These are phyloP conservation scores for Apophysomyces variabilis DNA, from an alignment of 371 early-diverging fungal species.

Conservation along the genomic window DNA sequence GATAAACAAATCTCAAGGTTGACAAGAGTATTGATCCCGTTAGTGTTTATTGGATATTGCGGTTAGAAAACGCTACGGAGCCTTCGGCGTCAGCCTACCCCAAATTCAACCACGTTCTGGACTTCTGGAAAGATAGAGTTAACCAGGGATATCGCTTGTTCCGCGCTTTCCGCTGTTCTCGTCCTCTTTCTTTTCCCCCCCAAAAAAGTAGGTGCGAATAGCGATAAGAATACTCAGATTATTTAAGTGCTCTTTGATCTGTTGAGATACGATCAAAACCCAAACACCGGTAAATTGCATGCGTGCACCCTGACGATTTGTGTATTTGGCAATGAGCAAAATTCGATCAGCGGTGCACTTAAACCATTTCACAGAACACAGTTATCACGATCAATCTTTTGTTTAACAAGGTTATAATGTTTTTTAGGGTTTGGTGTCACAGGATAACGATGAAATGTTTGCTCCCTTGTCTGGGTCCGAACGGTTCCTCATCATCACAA, in stretches of 20 bases:
- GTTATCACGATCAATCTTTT: slow-evolving; percentile 8
- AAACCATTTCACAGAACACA: slow-evolving; percentile 1
- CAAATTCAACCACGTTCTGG: background rate
- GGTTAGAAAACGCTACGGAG: background rate
- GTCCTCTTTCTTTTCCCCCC: background rate
- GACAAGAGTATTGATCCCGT: background rate
- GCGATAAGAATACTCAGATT: background rate
- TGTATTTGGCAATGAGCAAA: background rate
- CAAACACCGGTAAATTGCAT: slow-evolving; percentile 6
- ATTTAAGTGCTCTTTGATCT: background rate
- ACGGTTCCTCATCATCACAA: background rate
- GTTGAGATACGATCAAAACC: background rate
- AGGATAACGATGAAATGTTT: background rate
- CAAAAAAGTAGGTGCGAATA: background rate
- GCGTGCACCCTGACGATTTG: background rate
- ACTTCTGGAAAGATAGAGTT: background rate
- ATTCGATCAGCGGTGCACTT: background rate
- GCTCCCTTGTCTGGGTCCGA: background rate
- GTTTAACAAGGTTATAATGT: background rate
- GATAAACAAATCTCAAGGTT: background rate
- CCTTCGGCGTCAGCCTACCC: background rate
- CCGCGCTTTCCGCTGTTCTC: background rate
- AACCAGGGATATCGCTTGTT: no score
- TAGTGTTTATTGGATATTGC: background rate
- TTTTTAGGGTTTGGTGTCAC: slow-evolving; percentile 6